Conservation (phyloP, 306 rosid species). For the Notholithocarpus densiflorus region DNA sequence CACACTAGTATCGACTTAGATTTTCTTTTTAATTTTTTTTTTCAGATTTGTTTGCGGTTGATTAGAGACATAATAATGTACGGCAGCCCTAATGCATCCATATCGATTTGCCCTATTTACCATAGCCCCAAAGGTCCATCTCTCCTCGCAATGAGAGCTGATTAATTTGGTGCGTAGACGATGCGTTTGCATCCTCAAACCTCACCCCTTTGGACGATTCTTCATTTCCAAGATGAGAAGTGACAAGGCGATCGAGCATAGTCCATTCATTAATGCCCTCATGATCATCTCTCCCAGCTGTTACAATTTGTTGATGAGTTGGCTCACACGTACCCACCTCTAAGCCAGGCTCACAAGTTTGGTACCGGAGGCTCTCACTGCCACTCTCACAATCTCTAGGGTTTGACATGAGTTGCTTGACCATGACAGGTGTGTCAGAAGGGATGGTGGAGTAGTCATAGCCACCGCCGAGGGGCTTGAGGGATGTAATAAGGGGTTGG, state of each 20-base stretch:
- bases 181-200: constrained; percentile 46
- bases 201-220: constrained; percentile 53
- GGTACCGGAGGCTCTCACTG: constrained; percentile 53
- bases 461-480: constrained; percentile 30
- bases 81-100: not conserved
- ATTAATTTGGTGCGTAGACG: constrained; percentile 46
- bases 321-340: constrained; percentile 50
- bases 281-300: constrained; percentile 20
- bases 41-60: no score
- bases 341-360: constrained; percentile 43
- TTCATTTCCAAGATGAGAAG: constrained; percentile 58
- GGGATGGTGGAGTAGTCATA: constrained; percentile 36
- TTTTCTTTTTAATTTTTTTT: no score
- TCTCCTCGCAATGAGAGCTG: constrained; percentile 75
- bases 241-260: constrained; percentile 70
- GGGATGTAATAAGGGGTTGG: constrained; percentile 31
- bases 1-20: not conserved
- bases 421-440: constrained; percentile 36
- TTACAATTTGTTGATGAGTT: constrained; percentile 36
- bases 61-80: no score
- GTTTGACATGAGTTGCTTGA: constrained; percentile 66
- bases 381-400: constrained; percentile 72
- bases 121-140: constrained; percentile 88
- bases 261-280: constrained; percentile 70
- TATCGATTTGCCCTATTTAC: constrained; percentile 30